Evolutionary conservation across 2,329 filamentous ascomycete species (phyloP).

Genomic region (Leptographium radiaticola): DNA sequence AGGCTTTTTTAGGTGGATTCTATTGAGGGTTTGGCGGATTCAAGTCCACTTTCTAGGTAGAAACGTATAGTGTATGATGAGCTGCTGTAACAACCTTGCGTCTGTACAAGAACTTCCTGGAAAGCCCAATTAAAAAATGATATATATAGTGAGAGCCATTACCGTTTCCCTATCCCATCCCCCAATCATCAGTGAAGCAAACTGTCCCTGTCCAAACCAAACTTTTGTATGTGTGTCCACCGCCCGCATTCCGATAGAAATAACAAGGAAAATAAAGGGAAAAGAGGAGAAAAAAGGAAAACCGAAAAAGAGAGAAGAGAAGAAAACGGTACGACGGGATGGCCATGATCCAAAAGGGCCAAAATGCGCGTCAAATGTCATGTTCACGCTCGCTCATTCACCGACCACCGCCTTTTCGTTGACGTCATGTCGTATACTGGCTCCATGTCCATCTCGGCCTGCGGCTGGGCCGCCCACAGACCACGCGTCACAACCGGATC

Average conservation of each 20-base stretch:
- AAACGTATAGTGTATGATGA: background rate
- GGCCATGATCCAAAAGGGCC: too few species aligned
- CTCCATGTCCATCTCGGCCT: constrained; percentile 17
- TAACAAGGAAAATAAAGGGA: too few species aligned
- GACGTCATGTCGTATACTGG: constrained; percentile 30
- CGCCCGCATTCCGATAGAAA: too few species aligned
- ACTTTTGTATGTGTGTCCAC: too few species aligned
- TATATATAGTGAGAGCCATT: background rate
- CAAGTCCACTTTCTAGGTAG: background rate
- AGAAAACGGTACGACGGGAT: too few species aligned
- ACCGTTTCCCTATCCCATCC: too few species aligned
- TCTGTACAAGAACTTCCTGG: background rate
- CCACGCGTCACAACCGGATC: background rate
- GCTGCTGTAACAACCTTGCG: background rate
- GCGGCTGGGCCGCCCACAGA: background rate
- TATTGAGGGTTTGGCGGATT: too few species aligned
- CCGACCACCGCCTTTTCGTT: constrained; percentile 42
- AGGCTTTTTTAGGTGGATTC: background rate
- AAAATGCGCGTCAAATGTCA: background rate
- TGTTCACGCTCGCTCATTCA: constrained; percentile 26
- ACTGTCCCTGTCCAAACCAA: too few species aligned
- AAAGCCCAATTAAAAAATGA: background rate
- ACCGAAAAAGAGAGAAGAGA: too few species aligned
- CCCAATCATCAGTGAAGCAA: too few species aligned
- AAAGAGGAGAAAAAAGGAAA: too few species aligned